phyloP scores from a whole-genome alignment of 2,329 filamentous ascomycete species.

The Curvularia eragrostidis region DNA sequence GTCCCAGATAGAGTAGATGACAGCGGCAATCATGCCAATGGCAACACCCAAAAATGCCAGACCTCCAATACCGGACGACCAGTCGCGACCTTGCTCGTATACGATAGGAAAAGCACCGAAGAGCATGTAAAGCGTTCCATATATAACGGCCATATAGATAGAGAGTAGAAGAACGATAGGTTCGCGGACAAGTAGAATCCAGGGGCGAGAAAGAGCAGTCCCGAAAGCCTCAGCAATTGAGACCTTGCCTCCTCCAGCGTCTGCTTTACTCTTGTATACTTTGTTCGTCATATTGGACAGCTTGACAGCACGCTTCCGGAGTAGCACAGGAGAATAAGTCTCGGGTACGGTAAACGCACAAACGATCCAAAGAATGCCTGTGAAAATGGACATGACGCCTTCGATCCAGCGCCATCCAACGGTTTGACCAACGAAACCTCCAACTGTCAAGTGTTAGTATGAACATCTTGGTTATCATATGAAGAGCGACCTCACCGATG shows the following conservation, averaged over 20 bases:
- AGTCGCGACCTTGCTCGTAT: too few species aligned
- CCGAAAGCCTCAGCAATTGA: slow-evolving; percentile 5
- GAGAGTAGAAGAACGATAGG: slow-evolving; percentile 31
- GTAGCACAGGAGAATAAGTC: slow-evolving; percentile 66
- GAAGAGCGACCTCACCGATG: too few species aligned
- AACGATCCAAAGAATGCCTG: too few species aligned
- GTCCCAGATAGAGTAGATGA: slow-evolving; percentile 37
- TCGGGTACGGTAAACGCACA: too few species aligned
- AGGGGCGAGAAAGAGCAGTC: slow-evolving; percentile 35
- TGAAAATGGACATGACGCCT: slow-evolving; percentile 63
- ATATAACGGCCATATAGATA: slow-evolving; percentile 42
- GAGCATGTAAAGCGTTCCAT: slow-evolving; percentile 56
- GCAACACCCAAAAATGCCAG: slow-evolving; percentile 42
- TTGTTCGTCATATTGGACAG: slow-evolving; percentile 67
- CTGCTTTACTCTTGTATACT: slow-evolving; percentile 44
- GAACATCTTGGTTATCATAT: too few species aligned
- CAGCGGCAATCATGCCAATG: slow-evolving; percentile 25
- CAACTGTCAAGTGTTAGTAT: too few species aligned
- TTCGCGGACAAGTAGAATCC: slow-evolving; percentile 29
- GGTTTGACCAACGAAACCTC: slow-evolving; percentile 21
- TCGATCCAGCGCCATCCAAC: slow-evolving; percentile 39
- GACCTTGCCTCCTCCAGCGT: slow-evolving; percentile 52
- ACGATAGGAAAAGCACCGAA: slow-evolving; percentile 58
- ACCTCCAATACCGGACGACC: slow-evolving; percentile 49
- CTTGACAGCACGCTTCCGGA: slow-evolving; percentile 65